Conservation (phyloP, 768 basidiomycete genomes). For the Aureoboletus auriporus region DNA sequence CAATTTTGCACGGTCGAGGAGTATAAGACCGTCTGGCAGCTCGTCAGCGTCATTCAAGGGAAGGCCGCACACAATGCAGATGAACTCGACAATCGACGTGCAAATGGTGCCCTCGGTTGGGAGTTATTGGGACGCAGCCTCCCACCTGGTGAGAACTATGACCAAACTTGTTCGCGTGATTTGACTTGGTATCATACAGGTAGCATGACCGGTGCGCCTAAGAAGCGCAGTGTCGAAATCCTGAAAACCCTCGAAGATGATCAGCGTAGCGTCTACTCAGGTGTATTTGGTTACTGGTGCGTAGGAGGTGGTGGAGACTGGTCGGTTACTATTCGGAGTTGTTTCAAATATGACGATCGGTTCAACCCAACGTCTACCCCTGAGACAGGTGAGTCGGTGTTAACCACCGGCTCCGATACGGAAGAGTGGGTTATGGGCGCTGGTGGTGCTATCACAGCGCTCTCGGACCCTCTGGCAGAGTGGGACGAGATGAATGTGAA, state of each 20-base stretch:
- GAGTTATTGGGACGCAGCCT: conserved; percentile 74
- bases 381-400: conserved; percentile 5
- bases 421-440: conserved; percentile 82
- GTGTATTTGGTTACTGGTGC: conserved; percentile 90
- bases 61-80: conserved; percentile 35
- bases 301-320: conserved; percentile 88
- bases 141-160: conserved; percentile 65
- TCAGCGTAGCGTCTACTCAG: conserved; percentile 82
- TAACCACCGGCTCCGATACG: conserved; percentile 8
- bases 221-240: conserved; percentile 90
- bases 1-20: conserved; percentile 88
- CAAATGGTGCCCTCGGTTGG: conserved; percentile 59
- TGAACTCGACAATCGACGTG: conserved; percentile 34
- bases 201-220: conserved; percentile 97
- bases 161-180: background rate
- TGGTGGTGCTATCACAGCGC: conserved; percentile 92
- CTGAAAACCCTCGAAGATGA: conserved; percentile 72
- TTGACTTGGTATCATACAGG: conserved; percentile 40
- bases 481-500: conserved; percentile 97
- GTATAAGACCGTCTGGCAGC: conserved; percentile 92
- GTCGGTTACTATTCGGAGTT: conserved; percentile 91
- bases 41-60: conserved; percentile 92
- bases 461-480: conserved; percentile 80
- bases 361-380: conserved; percentile 1
- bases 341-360: conserved; percentile 65